phyloP scores from a whole-genome alignment of 1,284 basidiomycete genomes.

The Apiotrichum veenhuisii region DNA sequence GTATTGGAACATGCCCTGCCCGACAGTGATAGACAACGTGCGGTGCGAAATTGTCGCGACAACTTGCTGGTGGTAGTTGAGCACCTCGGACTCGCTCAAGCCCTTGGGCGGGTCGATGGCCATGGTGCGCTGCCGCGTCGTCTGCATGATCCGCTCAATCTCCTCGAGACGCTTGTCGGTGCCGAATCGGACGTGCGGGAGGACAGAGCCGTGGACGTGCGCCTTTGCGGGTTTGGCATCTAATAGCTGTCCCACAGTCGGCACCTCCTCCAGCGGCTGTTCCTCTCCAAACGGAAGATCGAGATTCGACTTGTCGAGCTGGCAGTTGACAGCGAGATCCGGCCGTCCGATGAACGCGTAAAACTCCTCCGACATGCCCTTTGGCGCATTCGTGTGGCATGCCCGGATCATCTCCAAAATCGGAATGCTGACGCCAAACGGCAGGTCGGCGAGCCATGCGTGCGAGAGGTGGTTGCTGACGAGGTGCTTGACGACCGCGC shows the following conservation, averaged over 20 bases:
- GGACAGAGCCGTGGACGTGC: slow-evolving; percentile 13
- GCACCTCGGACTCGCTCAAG: slow-evolving; percentile 37
- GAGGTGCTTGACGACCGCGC: slow-evolving; percentile 62
- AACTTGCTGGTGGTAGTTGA: slow-evolving; percentile 67
- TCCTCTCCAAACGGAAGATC: slow-evolving; percentile 21
- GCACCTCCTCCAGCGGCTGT: slow-evolving; percentile 4
- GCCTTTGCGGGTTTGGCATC: slow-evolving; percentile 12
- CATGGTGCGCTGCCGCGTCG: slow-evolving; percentile 64
- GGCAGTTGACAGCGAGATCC: slow-evolving; percentile 58
- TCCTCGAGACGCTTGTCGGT: slow-evolving; percentile 81
- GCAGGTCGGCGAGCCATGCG: slow-evolving; percentile 55
- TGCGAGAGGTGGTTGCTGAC: slow-evolving; percentile 55
- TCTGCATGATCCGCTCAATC: slow-evolving; percentile 79
- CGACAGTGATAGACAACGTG: slow-evolving; percentile 78
- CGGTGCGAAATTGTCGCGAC: slow-evolving; percentile 74
- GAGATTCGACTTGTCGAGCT: slow-evolving; percentile 8
- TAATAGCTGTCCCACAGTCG: slow-evolving; percentile 23
- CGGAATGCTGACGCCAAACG: slow-evolving; percentile 72
- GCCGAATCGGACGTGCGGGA: slow-evolving; percentile 71
- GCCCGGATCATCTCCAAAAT: slow-evolving; percentile 75
- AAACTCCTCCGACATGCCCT: slow-evolving; percentile 65
- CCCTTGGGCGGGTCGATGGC: slow-evolving; percentile 67
- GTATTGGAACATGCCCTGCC: slow-evolving; percentile 81
- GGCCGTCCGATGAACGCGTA: slow-evolving; percentile 73
- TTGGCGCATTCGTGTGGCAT: slow-evolving; percentile 71